These are phyloP conservation scores for Keithomyces neogunnii DNA, from an alignment of 2,329 filamentous ascomycete genomes.

Conservation along the genomic window DNA sequence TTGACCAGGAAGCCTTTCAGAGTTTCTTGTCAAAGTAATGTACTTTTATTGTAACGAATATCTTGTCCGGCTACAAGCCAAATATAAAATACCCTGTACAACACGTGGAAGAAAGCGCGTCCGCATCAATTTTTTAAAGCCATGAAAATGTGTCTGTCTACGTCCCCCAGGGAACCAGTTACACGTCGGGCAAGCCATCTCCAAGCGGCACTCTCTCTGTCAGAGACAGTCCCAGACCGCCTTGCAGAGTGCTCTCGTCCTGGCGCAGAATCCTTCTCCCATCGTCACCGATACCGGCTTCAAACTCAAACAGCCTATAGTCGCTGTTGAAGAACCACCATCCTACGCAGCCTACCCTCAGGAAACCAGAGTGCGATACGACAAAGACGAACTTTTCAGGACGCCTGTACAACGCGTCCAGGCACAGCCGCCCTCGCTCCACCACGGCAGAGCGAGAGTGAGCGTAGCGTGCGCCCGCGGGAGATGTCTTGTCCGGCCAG, in stretches of 20 bases:
- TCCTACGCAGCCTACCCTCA: conserved; percentile 48
- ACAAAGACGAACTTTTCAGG: conserved; percentile 56
- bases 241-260: conserved; percentile 29
- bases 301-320: conserved; percentile 54
- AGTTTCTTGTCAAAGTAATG: conserved; percentile 74
- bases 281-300: conserved; percentile 16
- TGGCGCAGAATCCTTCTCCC: conserved; percentile 28
- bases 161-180: conserved; percentile 1
- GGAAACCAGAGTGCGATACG: conserved; percentile 56
- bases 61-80: not conserved
- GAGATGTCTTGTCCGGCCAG: conserved; percentile 54
- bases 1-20: conserved; percentile 93
- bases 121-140: too few relatives aligned
- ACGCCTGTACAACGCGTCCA: conserved; percentile 41
- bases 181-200: conserved; percentile 24
- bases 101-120: not conserved
- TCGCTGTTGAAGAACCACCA: conserved; percentile 53
- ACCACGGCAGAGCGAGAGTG: conserved; percentile 45
- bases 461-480: conserved; percentile 37
- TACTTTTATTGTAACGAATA: not conserved
- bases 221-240: conserved; percentile 28
- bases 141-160: not conserved
- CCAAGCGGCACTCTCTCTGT: conserved; percentile 29
- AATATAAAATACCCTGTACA: conserved; percentile 4
- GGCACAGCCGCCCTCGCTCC: conserved; percentile 41